Percentiles rank a stretch among this genome's conserved stretches.
Conservation (phyloP, 495 filamentous ascomycete species). For the Aspergillus bridgeri region DNA sequence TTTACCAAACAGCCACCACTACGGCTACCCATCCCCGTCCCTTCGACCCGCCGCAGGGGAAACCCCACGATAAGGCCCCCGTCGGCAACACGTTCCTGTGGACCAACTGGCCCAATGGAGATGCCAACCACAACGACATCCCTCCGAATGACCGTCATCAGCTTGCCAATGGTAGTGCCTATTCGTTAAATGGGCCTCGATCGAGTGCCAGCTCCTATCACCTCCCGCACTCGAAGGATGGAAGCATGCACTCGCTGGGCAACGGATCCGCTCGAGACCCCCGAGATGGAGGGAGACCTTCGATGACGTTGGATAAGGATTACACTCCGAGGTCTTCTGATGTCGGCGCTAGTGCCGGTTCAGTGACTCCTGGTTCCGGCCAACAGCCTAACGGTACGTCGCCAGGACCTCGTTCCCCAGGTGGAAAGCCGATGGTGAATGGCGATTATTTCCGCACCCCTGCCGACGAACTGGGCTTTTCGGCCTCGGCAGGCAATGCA, state of each 20-base stretch:
- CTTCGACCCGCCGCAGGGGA: constrained; percentile 39
- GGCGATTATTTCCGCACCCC: constrained; percentile 38
- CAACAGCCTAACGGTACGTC: constrained; percentile 36
- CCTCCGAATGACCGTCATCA: constrained; percentile 36
- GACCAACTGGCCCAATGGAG: constrained; percentile 47
- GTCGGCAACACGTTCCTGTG: constrained; percentile 48
- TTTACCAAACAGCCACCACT: constrained; percentile 31
- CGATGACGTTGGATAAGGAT: constrained; percentile 33
- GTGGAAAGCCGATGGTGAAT: constrained; percentile 39
- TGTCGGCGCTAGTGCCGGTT: constrained; percentile 30
- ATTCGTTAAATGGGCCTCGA: constrained; percentile 45
- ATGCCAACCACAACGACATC: constrained; percentile 33
- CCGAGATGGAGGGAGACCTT: constrained; percentile 37
- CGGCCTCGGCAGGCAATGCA: constrained; percentile 26
- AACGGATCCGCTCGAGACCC: constrained; percentile 42
- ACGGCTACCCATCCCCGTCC: constrained; percentile 37
- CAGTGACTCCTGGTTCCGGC: constrained; percentile 25
- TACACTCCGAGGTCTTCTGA: constrained; percentile 31
- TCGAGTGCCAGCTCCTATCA: constrained; percentile 50
- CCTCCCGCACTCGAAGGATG: constrained; percentile 48
- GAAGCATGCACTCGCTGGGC: constrained; percentile 49
- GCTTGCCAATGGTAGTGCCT: constrained; percentile 41
- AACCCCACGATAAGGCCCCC: constrained; percentile 45
- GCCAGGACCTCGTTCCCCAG: constrained; percentile 23
- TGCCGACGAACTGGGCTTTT: constrained; percentile 29